A percentile compares a stretch with the other conserved stretches of the same genome.
These are phyloP conservation scores for Erodium texanum DNA, from an alignment of 441 rosid species.

Conservation along the genomic window DNA sequence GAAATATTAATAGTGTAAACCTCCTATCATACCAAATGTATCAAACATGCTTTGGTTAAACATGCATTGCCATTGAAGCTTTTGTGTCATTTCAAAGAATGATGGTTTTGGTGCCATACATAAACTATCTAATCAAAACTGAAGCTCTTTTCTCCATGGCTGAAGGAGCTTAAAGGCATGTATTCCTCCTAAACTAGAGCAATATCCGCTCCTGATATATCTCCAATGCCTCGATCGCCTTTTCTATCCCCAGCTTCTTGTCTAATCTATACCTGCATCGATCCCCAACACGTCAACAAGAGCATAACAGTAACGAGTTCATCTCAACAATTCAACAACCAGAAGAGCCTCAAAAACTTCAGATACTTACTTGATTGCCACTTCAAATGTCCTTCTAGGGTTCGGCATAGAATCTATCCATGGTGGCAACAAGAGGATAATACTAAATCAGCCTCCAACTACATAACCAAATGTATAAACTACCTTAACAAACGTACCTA, in stretches of 20 bases:
- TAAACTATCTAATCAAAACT: slow-evolving; percentile 7
- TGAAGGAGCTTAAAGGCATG: too few species aligned
- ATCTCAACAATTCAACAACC: background rate
- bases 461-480: background rate
- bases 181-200: slow-evolving; percentile 20
- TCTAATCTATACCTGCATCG: slow-evolving; percentile 61
- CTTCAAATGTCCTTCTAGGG: slow-evolving; percentile 43
- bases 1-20: too few species aligned
- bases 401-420: slow-evolving; percentile 47
- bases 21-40: too few species aligned
- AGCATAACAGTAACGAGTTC: too few species aligned
- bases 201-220: slow-evolving; percentile 65
- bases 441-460: slow-evolving; percentile 7
- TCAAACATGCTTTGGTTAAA: too few species aligned
- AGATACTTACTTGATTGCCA: slow-evolving; percentile 49
- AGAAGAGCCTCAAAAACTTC: background rate
- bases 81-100: background rate
- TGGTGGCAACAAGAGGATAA: slow-evolving; percentile 4
- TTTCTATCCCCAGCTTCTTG: slow-evolving; percentile 58
- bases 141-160: slow-evolving; percentile 14
- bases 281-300: background rate
- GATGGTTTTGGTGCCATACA: background rate
- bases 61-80: background rate
- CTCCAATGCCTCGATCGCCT: slow-evolving; percentile 54
- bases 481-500: slow-evolving; percentile 33